Conservation (phyloP, 2,329 filamentous ascomycete genomes). For the Clonostachys sp. region DNA sequence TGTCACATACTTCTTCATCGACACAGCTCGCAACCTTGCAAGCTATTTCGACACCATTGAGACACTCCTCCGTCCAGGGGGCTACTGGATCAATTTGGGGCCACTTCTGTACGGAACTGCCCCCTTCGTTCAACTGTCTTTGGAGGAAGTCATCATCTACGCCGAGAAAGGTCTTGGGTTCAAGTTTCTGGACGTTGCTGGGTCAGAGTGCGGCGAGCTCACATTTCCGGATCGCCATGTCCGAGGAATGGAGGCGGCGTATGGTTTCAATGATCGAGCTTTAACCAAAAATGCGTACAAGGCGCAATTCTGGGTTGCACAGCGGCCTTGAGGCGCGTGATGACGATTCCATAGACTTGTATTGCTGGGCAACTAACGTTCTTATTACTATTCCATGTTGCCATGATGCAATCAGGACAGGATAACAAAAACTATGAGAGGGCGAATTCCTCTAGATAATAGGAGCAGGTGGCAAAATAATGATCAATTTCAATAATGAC, state of each 20-base stretch:
- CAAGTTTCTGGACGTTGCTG: conserved; percentile 36
- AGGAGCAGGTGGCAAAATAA: no score
- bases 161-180: conserved; percentile 47
- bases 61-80: conserved; percentile 36
- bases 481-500: no score
- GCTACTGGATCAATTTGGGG: conserved; percentile 51
- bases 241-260: conserved; percentile 41
- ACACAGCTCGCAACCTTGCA: conserved; percentile 52
- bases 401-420: no score
- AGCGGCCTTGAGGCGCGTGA: neutral
- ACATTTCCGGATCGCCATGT: conserved; percentile 35
- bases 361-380: no score
- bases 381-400: no score
- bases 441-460: no score
- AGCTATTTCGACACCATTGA: conserved; percentile 50
- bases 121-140: conserved; percentile 47
- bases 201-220: conserved; percentile 28
- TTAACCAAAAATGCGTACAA: conserved; percentile 48
- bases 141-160: conserved; percentile 45
- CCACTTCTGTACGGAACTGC: conserved; percentile 50
- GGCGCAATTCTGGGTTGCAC: conserved; percentile 51
- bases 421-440: no score
- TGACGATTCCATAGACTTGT: no score
- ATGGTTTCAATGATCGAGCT: conserved; percentile 44
- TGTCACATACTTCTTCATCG: conserved; percentile 56